Conservation (phyloP, 2,329 filamentous ascomycete species). For the Colletotrichum sp. region DNA sequence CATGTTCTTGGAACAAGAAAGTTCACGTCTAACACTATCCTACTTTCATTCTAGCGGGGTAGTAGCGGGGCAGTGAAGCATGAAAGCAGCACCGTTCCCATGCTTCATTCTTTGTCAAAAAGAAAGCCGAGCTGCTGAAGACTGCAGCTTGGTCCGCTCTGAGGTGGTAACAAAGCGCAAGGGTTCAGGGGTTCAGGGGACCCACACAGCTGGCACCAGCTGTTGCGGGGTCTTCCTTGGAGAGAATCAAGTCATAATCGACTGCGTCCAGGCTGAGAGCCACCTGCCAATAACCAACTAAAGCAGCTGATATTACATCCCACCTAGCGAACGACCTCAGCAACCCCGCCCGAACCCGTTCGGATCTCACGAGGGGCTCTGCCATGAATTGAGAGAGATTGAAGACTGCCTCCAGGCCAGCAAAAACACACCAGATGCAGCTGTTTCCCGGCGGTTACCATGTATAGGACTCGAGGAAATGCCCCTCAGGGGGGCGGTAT, state of each 20-base stretch:
- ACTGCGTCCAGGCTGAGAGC: neutral
- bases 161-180: neutral
- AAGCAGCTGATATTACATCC: neutral
- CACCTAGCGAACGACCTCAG: neutral
- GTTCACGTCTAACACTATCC: neutral
- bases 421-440: neutral
- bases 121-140: neutral
- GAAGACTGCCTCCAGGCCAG: neutral
- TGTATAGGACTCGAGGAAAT: slow-evolving; percentile 50
- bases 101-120: neutral
- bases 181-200: neutral
- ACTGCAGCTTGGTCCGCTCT: neutral
- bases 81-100: neutral
- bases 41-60: neutral
- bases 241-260: neutral
- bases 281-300: neutral
- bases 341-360: slow-evolving; percentile 4
- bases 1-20: neutral
- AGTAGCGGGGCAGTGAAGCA: neutral
- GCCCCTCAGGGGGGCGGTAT: slow-evolving; percentile 57
- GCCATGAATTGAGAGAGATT: slow-evolving; percentile 2
- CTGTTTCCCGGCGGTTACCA: slow-evolving; percentile 25
- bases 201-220: slow-evolving; percentile 12
- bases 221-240: slow-evolving; percentile 8
- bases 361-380: neutral